These are phyloP conservation scores for Rosa multiflora DNA, from an alignment of 306 rosid species.

Conservation along the genomic window DNA sequence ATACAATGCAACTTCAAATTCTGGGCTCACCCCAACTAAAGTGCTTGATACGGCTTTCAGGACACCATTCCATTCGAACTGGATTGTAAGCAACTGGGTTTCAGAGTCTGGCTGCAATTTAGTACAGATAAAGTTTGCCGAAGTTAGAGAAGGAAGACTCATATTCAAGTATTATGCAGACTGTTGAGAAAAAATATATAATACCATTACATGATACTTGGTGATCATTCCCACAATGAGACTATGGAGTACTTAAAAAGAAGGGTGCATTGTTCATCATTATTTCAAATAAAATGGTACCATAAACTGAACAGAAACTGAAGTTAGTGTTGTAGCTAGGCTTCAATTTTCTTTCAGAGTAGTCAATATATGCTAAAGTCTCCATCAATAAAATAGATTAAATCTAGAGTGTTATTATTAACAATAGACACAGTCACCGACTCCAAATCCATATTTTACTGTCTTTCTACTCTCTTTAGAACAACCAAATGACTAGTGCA, in stretches of 20 bases:
- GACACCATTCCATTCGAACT: constrained; percentile 94
- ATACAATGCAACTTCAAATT: constrained; percentile 89
- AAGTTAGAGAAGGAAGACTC: constrained; percentile 18
- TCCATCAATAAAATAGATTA: background rate
- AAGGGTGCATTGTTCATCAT: background rate
- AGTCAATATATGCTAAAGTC: background rate
- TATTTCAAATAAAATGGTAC: background rate
- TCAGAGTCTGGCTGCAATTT: constrained; percentile 89
- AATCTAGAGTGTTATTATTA: background rate
- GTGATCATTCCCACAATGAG: background rate
- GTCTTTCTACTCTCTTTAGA: background rate
- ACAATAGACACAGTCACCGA: background rate
- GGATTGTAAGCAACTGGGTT: constrained; percentile 85
- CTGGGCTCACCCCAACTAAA: constrained; percentile 96
- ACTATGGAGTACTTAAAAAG: background rate
- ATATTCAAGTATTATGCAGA: background rate
- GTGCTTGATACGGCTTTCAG: constrained; percentile 92
- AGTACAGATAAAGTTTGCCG: constrained; percentile 10
- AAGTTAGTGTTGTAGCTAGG: background rate
- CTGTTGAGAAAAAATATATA: background rate
- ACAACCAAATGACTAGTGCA: background rate
- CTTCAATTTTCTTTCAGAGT: background rate
- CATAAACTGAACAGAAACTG: constrained; percentile 6
- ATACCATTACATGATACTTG: background rate
- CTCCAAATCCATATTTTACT: background rate